Base-by-base conservation (phyloP, 495 filamentous ascomycete genomes). In the Parathielavia appendiculata region DNA sequence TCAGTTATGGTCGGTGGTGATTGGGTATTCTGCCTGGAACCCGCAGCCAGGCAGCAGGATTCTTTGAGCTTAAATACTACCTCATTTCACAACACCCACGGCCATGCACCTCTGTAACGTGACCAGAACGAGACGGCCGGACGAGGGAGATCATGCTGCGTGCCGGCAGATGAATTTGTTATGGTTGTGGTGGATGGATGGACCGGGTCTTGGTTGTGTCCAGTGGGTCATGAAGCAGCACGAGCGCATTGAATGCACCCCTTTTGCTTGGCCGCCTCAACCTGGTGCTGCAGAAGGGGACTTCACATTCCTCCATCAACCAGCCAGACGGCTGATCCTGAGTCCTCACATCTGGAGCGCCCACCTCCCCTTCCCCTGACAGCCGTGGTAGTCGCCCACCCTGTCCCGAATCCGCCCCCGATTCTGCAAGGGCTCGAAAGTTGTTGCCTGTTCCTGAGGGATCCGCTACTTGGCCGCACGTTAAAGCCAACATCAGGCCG, bases 31-130 rank as follows among this genome's bases (percentile, higher is more conserved):
- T n/a, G 23, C 7, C 9, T 7, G 35, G 45, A 44, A 47, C 35
- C 14, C 50, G 53, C 45, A 38, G 58, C 58, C 45, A 60, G 58
- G 58, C 58, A 60, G 48, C 58, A 56, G 46, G 38, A 60, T 60
- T 60, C 40, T 56, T 39, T 45, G 45, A 44, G 39, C 47, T 56
- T 55, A 39, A 46, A 52, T 58, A 40, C 50, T 51, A 57, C 55
- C 55, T 44, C 55, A 51, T 56, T 45, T 49, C 10, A 35, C 41
- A 38, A 34, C 51, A 40, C 47, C 6, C 46, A 10, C 14, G 12
- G 20, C 32, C 2, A 32, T 59, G 51, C 57, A 59, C 14, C 22
- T n/a, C 34, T 54, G 51, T 44, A 45, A 50, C 54, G 44, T 48
- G 54, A 39, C 20, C 23, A 50, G n/a, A 47, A 39, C 1, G 19